Conservation (phyloP, 352 stramenopile species). For the Globisporangium echinulatum region DNA sequence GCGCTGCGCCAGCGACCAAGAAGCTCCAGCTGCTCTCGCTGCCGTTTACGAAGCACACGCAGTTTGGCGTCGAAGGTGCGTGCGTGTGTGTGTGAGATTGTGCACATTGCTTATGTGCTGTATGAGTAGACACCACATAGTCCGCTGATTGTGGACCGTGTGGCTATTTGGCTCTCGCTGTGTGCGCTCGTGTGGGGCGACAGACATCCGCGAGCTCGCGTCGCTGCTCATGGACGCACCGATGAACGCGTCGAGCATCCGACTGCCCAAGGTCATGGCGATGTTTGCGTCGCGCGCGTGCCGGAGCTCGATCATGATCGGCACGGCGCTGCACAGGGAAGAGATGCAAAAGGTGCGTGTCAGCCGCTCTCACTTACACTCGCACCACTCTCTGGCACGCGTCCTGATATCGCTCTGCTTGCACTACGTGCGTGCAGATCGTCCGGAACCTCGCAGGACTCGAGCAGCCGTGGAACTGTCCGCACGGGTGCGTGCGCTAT, state of each 20-base stretch:
- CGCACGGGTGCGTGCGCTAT: conserved; percentile 54
- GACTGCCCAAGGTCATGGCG: conserved; percentile 91
- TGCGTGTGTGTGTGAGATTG: neutral
- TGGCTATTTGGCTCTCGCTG: no score
- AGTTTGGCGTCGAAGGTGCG: conserved; percentile 76
- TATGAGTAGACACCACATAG: no score
- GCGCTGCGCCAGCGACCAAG: conserved; percentile 34
- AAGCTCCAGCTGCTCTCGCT: conserved; percentile 72
- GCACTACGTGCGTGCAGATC: conserved; percentile 24
- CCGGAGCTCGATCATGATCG: conserved; percentile 96
- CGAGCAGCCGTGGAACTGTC: conserved; percentile 96
- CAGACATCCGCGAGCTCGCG: conserved; percentile 86
- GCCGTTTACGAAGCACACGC: conserved; percentile 84
- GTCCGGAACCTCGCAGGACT: conserved; percentile 87
- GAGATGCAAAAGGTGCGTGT: conserved; percentile 87
- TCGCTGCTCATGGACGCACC: conserved; percentile 72
- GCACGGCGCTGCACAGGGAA: conserved; percentile 85
- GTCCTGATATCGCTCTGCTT: neutral
- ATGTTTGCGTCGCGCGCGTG: conserved; percentile 97
- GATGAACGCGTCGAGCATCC: conserved; percentile 44
- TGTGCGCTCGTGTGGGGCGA: neutral
- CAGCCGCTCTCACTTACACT: neutral
- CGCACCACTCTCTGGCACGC: no score
- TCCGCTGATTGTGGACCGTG: no score
- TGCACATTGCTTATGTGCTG: no score